Evolutionary conservation across 345 rosid genomes (phyloP).

Genomic region (Heritiera littoralis): DNA sequence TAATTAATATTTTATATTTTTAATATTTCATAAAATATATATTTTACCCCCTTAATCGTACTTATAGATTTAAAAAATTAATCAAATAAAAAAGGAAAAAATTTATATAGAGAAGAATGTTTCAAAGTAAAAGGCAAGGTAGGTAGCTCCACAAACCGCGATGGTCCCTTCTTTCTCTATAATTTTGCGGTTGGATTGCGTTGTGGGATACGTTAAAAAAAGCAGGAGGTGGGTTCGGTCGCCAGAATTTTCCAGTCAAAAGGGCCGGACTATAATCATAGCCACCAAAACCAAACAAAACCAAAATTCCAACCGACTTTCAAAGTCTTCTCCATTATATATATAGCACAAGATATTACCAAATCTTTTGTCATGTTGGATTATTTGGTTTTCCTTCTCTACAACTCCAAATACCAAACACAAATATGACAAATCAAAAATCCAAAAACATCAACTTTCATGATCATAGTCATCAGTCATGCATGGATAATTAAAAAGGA

Average conservation of each 20-base stretch:
- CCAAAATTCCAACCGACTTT: constrained; percentile 18
- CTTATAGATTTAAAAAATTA: no score
- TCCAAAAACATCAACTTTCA: background rate
- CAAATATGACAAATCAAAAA: background rate
- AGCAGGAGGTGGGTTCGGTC: background rate
- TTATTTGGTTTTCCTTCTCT: background rate
- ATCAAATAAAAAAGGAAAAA: background rate
- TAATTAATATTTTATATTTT: no score
- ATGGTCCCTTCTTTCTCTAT: background rate
- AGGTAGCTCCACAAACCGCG: background rate
- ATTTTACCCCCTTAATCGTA: no score
- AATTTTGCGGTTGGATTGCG: background rate
- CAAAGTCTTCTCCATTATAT: background rate
- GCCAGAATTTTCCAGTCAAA: constrained; percentile 14
- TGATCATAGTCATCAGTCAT: no score
- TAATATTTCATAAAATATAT: no score
- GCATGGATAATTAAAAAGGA: background rate
- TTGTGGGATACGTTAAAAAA: background rate
- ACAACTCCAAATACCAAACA: background rate
- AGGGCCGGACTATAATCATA: background rate
- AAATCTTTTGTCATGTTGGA: background rate
- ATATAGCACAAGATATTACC: background rate
- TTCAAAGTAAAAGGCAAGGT: background rate
- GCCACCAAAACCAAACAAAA: background rate
- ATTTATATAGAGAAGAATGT: background rate